Conservation (phyloP, 1,284 basidiomycete genomes). For the Irpex lacteus region DNA sequence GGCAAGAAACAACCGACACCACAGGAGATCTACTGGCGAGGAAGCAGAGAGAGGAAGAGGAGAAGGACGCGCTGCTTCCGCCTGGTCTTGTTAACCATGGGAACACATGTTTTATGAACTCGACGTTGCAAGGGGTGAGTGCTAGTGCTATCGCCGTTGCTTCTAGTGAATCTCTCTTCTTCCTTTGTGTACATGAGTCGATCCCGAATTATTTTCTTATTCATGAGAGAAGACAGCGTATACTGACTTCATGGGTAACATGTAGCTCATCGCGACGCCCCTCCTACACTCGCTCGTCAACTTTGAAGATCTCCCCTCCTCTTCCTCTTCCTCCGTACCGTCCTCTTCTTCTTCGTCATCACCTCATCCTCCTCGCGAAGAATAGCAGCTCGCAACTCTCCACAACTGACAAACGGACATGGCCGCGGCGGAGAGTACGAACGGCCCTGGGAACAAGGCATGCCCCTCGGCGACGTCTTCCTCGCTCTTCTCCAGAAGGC, state of each 20-base stretch:
- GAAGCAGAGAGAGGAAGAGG: slow-evolving; percentile 59
- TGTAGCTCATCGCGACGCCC: slow-evolving; percentile 63
- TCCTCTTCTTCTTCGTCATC: slow-evolving; percentile 34
- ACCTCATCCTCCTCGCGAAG: slow-evolving; percentile 35
- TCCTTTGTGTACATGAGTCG: no score
- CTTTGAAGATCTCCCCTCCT: slow-evolving; percentile 47
- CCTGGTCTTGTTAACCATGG: slow-evolving; percentile 84
- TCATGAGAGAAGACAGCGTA: no score
- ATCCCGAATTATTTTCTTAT: no score
- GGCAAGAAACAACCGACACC: slow-evolving; percentile 50
- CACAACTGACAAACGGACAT: slow-evolving; percentile 65
- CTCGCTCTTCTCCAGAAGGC: slow-evolving; percentile 52
- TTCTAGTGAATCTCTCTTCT: no score
- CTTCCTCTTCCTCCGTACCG: slow-evolving; percentile 35
- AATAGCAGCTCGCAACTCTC: slow-evolving; percentile 50
- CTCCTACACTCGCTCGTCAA: slow-evolving; percentile 59
- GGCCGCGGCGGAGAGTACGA: slow-evolving; percentile 49
- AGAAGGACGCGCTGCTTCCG: slow-evolving; percentile 55
- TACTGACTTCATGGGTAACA: no score
- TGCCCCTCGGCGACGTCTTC: slow-evolving; percentile 68
- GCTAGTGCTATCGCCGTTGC: neutral
- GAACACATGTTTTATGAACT: slow-evolving; percentile 94
- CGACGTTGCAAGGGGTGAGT: slow-evolving; percentile 68
- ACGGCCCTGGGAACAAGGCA: slow-evolving; percentile 48
- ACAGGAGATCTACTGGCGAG: slow-evolving; percentile 61